Conservation (phyloP, 2,329 filamentous ascomycete species). For the Aspergillus fijiensis region DNA sequence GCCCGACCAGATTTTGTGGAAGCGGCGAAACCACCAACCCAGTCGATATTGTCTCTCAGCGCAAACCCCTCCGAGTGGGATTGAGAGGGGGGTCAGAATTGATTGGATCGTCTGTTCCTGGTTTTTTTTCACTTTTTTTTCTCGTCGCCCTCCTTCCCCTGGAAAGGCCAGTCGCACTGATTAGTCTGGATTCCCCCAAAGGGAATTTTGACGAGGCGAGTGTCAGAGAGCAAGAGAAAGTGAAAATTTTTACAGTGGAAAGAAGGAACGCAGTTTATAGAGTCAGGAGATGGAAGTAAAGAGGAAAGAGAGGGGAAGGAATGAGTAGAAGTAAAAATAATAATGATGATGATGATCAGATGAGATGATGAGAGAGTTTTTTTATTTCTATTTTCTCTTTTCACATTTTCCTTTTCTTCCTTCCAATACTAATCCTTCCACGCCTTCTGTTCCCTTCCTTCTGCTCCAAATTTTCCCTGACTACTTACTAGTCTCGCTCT, state of each 20-base stretch:
- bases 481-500: slow-evolving; percentile 5
- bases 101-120: neutral
- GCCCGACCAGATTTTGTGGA: neutral
- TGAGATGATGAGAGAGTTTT: slow-evolving; percentile 13
- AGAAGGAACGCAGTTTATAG: neutral
- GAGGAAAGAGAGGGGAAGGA: slow-evolving; percentile 12
- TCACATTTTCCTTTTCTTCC: neutral
- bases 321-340: slow-evolving; percentile 18
- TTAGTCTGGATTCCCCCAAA: neutral
- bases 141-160: neutral
- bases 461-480: neutral
- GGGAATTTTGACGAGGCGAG: slow-evolving; percentile 5
- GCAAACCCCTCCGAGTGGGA: neutral
- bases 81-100: neutral
- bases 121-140: neutral
- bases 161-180: neutral
- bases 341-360: slow-evolving; percentile 14
- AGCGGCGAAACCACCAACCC: neutral
- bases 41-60: neutral
- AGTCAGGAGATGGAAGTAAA: neutral
- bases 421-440: neutral
- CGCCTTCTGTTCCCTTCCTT: neutral
- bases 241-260: neutral
- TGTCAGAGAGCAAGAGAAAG: neutral
- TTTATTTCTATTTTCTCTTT: slow-evolving; percentile 5